phyloP scores from a whole-genome alignment of 2,329 filamentous ascomycete species.

The Botrytis paeoniae region DNA sequence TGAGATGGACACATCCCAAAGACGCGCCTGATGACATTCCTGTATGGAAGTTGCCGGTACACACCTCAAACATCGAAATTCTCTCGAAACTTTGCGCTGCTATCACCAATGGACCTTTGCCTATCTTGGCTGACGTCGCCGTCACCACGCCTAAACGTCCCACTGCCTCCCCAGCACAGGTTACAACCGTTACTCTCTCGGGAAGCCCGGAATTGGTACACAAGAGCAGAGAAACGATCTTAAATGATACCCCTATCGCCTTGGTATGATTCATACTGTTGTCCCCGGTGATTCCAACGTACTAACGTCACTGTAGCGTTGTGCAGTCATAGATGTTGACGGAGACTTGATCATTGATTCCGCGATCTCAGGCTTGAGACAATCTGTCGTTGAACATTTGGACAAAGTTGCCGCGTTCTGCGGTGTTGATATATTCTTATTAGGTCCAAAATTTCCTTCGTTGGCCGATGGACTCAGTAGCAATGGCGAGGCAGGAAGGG shows the following conservation, averaged over 20 bases:
- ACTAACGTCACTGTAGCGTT: slow-evolving; percentile 61
- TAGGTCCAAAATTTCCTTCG: slow-evolving; percentile 82
- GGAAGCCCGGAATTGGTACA: slow-evolving; percentile 84
- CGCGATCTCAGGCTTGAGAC: slow-evolving; percentile 63
- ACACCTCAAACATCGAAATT: slow-evolving; percentile 79
- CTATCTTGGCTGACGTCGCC: slow-evolving; percentile 80
- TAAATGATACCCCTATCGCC: slow-evolving; percentile 89
- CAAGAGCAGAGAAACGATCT: slow-evolving; percentile 82
- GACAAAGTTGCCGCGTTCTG: slow-evolving; percentile 85
- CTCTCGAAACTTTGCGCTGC: slow-evolving; percentile 78
- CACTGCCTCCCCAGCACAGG: slow-evolving; percentile 50
- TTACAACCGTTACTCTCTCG: slow-evolving; percentile 88
- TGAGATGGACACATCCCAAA: slow-evolving; percentile 90
- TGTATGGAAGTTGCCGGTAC: slow-evolving; percentile 86
- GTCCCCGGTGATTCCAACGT: slow-evolving; percentile 2
- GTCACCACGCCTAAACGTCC: slow-evolving; percentile 74
- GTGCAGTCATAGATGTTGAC: slow-evolving; percentile 90
- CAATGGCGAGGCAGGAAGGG: slow-evolving; percentile 71
- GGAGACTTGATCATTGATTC: slow-evolving; percentile 82
- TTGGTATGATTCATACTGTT: slow-evolving; percentile 60
- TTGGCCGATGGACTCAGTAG: slow-evolving; percentile 71
- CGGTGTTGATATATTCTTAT: slow-evolving; percentile 92
- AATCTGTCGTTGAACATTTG: slow-evolving; percentile 76
- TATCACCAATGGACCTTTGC: slow-evolving; percentile 66
- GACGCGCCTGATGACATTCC: slow-evolving; percentile 81